Base-by-base conservation (phyloP, 768 basidiomycete genomes). In the Mycena vitilis region DNA sequence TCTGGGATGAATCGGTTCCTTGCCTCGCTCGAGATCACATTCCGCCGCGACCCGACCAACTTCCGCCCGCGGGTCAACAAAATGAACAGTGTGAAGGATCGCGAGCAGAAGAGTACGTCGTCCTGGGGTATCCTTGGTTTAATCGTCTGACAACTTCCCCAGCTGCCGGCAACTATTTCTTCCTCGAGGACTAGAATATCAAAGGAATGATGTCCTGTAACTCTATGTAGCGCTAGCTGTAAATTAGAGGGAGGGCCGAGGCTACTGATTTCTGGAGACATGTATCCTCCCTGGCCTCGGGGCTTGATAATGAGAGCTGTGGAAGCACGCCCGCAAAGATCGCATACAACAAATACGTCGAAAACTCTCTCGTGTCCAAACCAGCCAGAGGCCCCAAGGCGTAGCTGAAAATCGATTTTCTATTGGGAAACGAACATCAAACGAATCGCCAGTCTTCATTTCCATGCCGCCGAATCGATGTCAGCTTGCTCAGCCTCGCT, bases 1-100 rank as follows among this genome's bases (percentile, higher is more conserved):
- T 91, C 95, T 13, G 98, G 98, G 36, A 98, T 99, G 96, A 99
- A 99, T 84, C 91, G 91, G 74, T 99, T 99, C 89, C 82, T 99
- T 65, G 93, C 94, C 1, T 95, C 93, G 13, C 85, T 99, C 16
- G 95, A 99, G 80, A 97, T 99, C 78, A 99, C 98, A 1, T 99
- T 99, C 91, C 87, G 98, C 68, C 91, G 98, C 73, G 98, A 99
- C 81, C 98, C 97, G 13, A 97, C 95, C 66, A 95, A 95, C 82
- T 95, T 88, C 85, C 87, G 94, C 48, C 94, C 94, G 44, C 89
- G 94, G 48, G 94, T 95, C 34, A 95, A 95, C 83, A 95, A 95
- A 81, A 74, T 87, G 61, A 81, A 94, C 78, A 93, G 91, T 79
- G 86, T 95, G 74, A 95, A 95, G 81, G 94, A 95, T 76, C 84